phyloP scores from a whole-genome alignment of 768 basidiomycete genomes.

The Kwoniella newhampshirensis region DNA sequence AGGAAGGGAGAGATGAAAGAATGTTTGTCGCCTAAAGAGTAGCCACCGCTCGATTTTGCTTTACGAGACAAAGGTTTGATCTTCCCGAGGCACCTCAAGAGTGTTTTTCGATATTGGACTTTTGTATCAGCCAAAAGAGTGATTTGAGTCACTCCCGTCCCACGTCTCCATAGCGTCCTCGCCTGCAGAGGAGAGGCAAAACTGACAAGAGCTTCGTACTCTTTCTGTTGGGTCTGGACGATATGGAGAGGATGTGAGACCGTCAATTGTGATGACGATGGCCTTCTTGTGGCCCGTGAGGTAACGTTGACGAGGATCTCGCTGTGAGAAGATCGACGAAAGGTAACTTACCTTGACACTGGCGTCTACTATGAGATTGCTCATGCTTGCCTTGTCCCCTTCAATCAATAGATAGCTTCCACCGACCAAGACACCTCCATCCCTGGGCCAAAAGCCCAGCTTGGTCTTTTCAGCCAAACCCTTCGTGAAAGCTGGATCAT shows the following conservation, averaged over 20 bases:
- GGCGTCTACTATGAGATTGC: slow-evolving; percentile 56
- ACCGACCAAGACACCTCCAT: slow-evolving; percentile 75
- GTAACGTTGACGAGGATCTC: background rate
- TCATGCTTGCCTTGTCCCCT: slow-evolving; percentile 60
- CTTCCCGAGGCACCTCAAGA: slow-evolving; percentile 53
- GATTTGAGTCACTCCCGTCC: slow-evolving; percentile 9
- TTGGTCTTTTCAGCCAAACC: slow-evolving; percentile 63
- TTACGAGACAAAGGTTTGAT: slow-evolving; percentile 82
- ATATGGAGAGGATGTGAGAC: slow-evolving; percentile 55
- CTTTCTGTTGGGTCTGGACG: slow-evolving; percentile 14
- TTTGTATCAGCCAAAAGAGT: slow-evolving; percentile 86
- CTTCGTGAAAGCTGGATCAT: slow-evolving; percentile 78
- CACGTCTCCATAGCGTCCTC: slow-evolving; percentile 18
- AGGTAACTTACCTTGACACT: slow-evolving; percentile 61
- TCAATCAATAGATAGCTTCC: slow-evolving; percentile 85
- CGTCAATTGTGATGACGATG: slow-evolving; percentile 75
- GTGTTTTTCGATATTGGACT: slow-evolving; percentile 63
- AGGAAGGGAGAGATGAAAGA: no score
- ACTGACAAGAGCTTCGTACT: slow-evolving; percentile 65
- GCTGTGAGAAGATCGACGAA: background rate
- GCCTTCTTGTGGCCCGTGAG: slow-evolving; percentile 86
- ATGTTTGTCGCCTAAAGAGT: slow-evolving; percentile 74
- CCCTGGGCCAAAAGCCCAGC: slow-evolving; percentile 75
- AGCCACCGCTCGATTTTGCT: slow-evolving; percentile 79
- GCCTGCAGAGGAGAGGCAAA: slow-evolving; percentile 52